These are phyloP conservation scores for Priceomyces medius DNA, from an alignment of 805 yeast species.

Conservation along the genomic window DNA sequence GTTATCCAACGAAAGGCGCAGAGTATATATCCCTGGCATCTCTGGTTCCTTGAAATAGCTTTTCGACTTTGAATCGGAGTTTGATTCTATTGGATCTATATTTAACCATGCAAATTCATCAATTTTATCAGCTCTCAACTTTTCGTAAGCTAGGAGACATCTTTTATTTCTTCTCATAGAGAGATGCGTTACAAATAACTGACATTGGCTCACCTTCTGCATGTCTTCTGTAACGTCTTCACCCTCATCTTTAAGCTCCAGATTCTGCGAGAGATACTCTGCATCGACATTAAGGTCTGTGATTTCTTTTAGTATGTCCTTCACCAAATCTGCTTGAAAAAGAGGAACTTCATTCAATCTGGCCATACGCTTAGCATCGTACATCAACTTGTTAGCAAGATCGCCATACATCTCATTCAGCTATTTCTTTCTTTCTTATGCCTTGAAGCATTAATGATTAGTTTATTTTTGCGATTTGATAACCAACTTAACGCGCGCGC, in stretches of 20 bases:
- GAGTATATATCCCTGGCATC: conserved; percentile 19
- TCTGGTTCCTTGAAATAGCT: conserved; percentile 3
- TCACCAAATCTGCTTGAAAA: conserved; percentile 70
- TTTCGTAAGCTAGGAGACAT: conserved; percentile 82
- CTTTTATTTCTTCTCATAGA: conserved; percentile 87
- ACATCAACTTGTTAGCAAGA: conserved; percentile 72
- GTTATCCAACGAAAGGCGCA: conserved; percentile 41
- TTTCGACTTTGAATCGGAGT: conserved; percentile 1
- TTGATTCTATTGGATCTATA: conserved; percentile 43
- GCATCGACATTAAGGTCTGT: conserved; percentile 58
- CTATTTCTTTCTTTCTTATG: not conserved
- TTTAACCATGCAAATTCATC: conserved; percentile 73
- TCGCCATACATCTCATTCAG: conserved; percentile 76
- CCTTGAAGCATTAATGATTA: too few relatives aligned
- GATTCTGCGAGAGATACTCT: conserved; percentile 43
- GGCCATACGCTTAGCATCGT: conserved; percentile 80
- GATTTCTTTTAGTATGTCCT: conserved; percentile 70
- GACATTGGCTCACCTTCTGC: conserved; percentile 56
- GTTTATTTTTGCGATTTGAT: too few relatives aligned
- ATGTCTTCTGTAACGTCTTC: conserved; percentile 29
- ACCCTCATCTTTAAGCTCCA: conserved; percentile 18
- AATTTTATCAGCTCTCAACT: conserved; percentile 63
- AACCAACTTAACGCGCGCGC: too few relatives aligned
- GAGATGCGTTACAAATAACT: conserved; percentile 65
- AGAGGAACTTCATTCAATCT: conserved; percentile 64